Percentiles rank a stretch among this genome's conserved stretches.
Conservation (phyloP, 768 basidiomycete genomes). For the Cubamyces lactineus region DNA sequence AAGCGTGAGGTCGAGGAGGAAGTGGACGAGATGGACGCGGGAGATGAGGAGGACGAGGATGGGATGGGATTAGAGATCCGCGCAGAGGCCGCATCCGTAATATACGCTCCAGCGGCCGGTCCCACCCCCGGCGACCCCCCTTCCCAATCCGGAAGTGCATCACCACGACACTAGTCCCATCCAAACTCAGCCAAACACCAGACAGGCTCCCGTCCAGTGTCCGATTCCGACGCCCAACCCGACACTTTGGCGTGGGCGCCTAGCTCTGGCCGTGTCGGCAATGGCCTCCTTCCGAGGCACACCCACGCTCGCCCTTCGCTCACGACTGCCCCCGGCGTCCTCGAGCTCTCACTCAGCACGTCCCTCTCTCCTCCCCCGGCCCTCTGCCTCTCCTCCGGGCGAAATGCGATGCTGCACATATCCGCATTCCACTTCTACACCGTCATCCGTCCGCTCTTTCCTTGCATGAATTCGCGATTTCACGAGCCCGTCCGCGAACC, state of each 20-base stretch:
- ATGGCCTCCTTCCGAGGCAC: conserved; percentile 9
- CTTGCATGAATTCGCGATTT: neutral
- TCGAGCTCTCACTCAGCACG: conserved; percentile 3
- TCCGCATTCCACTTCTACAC: no score
- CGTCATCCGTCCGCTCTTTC: no score
- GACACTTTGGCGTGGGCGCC: conserved; percentile 4
- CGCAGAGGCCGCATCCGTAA: conserved; percentile 22
- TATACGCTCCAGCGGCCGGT: conserved; percentile 20
- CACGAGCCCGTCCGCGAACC: conserved; percentile 2
- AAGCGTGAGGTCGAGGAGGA: neutral
- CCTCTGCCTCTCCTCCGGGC: neutral
- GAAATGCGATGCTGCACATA: no score
- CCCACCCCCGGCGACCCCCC: conserved; percentile 11
- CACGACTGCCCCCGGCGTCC: neutral
- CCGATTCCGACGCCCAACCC: conserved; percentile 1
- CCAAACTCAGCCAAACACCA: conserved; percentile 11
- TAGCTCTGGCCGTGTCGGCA: neutral
- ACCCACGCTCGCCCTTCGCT: neutral
- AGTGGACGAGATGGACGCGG: conserved; percentile 5
- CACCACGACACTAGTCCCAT: neutral
- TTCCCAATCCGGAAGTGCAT: conserved; percentile 10
- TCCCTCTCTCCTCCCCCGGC: neutral
- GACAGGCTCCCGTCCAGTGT: neutral
- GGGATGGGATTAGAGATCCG: conserved; percentile 19
- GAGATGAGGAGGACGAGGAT: conserved; percentile 14